These are phyloP conservation scores for Amaranthus tricolor DNA, from an alignment of 179 eudicot species.

Conservation along the genomic window DNA sequence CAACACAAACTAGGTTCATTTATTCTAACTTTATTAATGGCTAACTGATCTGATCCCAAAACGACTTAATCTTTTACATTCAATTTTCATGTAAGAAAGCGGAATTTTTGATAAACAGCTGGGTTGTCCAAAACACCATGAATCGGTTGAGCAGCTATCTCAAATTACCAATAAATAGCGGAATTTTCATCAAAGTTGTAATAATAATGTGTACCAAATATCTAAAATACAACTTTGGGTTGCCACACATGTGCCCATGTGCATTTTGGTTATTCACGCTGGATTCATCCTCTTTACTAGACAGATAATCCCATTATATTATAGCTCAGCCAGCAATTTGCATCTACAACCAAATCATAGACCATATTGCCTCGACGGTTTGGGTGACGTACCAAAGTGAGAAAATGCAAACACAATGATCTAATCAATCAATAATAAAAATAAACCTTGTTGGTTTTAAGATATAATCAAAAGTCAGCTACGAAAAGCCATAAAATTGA, in stretches of 20 bases:
- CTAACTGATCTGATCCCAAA: too few species aligned
- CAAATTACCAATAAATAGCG: too few species aligned
- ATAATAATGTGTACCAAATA: too few species aligned
- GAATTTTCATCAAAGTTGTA: too few species aligned
- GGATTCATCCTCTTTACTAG: neutral
- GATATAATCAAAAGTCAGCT: slow-evolving; percentile 18
- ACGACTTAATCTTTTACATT: too few species aligned
- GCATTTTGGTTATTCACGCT: neutral
- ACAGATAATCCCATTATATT: neutral
- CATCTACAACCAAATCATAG: slow-evolving; percentile 5
- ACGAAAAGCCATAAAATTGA: slow-evolving; percentile 28
- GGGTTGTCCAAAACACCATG: too few species aligned
- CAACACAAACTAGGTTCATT: too few species aligned
- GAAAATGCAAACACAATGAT: neutral
- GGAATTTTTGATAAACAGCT: too few species aligned
- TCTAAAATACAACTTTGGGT: too few species aligned
- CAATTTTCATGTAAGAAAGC: too few species aligned
- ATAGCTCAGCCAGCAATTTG: neutral
- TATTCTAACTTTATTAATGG: too few species aligned
- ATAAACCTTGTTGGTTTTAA: slow-evolving; percentile 10
- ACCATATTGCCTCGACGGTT: neutral
- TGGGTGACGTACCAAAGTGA: neutral
- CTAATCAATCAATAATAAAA: neutral
- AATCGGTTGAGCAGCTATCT: too few species aligned
- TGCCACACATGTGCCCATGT: neutral